Evolutionary conservation across 257 asterid genomes (phyloP).

Genomic region (Gentiana macrophylla): DNA sequence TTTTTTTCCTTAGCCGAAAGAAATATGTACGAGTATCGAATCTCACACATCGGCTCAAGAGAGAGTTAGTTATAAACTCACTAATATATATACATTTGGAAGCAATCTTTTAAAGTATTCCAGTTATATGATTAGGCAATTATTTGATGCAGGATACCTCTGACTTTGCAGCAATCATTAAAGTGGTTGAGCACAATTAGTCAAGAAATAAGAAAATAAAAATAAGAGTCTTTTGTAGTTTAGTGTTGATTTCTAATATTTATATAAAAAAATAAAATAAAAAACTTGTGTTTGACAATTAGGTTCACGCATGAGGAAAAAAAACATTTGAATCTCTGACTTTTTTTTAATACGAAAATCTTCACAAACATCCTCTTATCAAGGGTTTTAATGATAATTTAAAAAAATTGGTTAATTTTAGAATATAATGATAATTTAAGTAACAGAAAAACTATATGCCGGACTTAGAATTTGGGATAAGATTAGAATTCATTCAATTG

Average conservation of each 20-base stretch:
- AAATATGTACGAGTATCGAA: too few species aligned
- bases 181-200: neutral
- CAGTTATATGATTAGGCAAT: neutral
- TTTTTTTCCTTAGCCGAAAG: too few species aligned
- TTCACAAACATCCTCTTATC: neutral
- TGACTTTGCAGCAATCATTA: conserved; percentile 11
- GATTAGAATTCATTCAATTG: too few species aligned
- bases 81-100: neutral
- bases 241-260: neutral
- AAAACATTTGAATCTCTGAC: too few species aligned
- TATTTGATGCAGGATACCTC: conserved; percentile 2
- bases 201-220: too few species aligned
- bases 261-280: neutral
- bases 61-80: too few species aligned
- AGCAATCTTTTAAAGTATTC: neutral
- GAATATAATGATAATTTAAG: neutral
- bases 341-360: too few species aligned
- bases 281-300: neutral
- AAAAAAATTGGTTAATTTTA: neutral
- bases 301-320: neutral
- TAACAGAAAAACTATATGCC: neutral
- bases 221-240: neutral
- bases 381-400: neutral
- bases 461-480: too few species aligned
- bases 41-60: too few species aligned